Base-by-base conservation (phyloP, 805 yeast genomes). In the Candida golubevii region DNA sequence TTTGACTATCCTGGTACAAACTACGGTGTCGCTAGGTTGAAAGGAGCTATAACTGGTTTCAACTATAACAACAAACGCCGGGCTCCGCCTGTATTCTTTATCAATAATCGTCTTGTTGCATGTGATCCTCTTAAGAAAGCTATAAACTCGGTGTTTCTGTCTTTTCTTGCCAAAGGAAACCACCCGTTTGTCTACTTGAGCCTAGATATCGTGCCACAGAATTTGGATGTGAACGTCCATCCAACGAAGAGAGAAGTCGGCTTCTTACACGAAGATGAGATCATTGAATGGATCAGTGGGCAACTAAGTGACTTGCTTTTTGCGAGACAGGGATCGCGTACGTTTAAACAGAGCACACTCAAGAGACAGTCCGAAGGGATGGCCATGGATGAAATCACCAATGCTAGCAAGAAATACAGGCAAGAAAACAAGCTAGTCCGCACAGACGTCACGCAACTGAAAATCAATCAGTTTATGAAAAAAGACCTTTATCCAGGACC, bases 171-270 rank as follows among this genome's bases (percentile, higher is more conserved):
- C 0, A 86, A 83, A 53, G 95, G 95, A 0, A 58, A 54, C 40
- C 79, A 74, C 51, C 84, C 95, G 0, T 93, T 93, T 59, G 73
- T 87, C 1, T 93, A 89, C 62, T 46, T 93, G 41, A 73, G 86
- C 38, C 60, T 93, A n/a, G 67, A 68, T 14, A 79, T 93, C 2
- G 68, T 73, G 18, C 86, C 97, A 0, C 66, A 65, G 30, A 82
- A 83, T 48, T 73, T 93, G 7, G 99, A 93, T 61, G 98, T 93
- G 12, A 93, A 93, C 59, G 83, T 93, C 11, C 99, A 93, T 59
- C 99, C 99, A 0, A 91, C 98, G 0, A 93, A 93, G 55, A 75
- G 91, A 46, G 97, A 91, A 56, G 97, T 93, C 2, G 62, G 95
- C 35, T 89, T 93, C 59, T 66, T 93, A 31, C 64, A 80, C 60